Conservation (phyloP, 1,284 basidiomycete genomes). For the Pseudozyma pruni region DNA sequence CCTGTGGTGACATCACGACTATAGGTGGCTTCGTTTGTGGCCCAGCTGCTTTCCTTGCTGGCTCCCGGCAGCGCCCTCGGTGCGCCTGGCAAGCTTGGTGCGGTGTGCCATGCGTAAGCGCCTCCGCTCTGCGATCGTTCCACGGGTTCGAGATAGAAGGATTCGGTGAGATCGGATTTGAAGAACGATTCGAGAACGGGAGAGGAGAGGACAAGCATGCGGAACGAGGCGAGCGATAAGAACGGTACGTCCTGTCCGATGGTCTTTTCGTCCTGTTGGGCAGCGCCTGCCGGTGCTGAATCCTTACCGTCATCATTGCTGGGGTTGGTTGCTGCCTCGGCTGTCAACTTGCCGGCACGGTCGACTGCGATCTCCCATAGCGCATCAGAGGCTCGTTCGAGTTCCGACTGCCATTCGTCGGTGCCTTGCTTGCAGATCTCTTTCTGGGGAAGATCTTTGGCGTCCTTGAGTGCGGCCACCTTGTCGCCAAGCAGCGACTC, state of each 20-base stretch:
- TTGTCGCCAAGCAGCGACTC: conserved; percentile 43
- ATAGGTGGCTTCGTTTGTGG: conserved; percentile 58
- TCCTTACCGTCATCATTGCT: conserved; percentile 39
- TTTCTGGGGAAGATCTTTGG: conserved; percentile 30
- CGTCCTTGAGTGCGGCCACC: conserved; percentile 21
- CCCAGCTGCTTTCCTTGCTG: conserved; percentile 50
- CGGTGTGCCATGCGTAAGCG: conserved; percentile 65
- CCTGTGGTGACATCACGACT: conserved; percentile 63
- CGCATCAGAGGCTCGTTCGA: conserved; percentile 58
- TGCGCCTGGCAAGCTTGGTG: conserved; percentile 50
- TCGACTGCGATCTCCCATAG: conserved; percentile 64
- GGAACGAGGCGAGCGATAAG: conserved; percentile 61
- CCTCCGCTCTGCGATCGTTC: conserved; percentile 60
- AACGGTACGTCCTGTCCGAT: conserved; percentile 61
- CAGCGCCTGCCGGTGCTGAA: background rate
- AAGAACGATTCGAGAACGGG: conserved; percentile 64
- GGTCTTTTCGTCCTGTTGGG: conserved; percentile 10
- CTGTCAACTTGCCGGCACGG: conserved; percentile 53
- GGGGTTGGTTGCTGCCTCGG: conserved; percentile 13
- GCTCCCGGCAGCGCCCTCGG: conserved; percentile 49
- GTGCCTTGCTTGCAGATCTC: conserved; percentile 24
- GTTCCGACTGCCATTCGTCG: conserved; percentile 56
- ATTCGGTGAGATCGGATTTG: conserved; percentile 61
- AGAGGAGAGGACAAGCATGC: conserved; percentile 63
- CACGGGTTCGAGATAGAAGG: conserved; percentile 60